phyloP scores from a whole-genome alignment of 108 stramenopile genomes.

The Skeletonema marinoi region DNA sequence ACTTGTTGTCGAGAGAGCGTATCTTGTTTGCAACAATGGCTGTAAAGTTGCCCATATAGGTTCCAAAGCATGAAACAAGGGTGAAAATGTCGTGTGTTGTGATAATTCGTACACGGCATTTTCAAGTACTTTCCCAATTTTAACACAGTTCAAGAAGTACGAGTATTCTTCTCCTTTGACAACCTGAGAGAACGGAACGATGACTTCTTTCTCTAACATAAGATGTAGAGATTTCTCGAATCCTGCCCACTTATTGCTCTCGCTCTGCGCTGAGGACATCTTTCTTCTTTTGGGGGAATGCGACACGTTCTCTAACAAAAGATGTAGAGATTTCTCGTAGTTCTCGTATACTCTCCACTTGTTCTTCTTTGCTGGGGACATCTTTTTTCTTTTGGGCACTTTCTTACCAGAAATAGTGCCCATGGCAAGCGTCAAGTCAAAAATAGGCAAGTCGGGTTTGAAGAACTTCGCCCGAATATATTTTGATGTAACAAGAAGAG shows the following conservation, averaged over 20 bases:
- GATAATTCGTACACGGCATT: slow-evolving; percentile 8
- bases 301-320: background rate
- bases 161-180: slow-evolving; percentile 14
- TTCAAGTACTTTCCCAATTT: slow-evolving; percentile 22
- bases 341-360: background rate
- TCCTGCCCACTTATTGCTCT: slow-evolving; percentile 1
- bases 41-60: slow-evolving; percentile 40
- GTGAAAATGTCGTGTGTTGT: slow-evolving; percentile 20
- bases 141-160: slow-evolving; percentile 22
- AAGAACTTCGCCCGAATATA: background rate
- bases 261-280: background rate
- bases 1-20: background rate
- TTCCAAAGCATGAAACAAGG: slow-evolving; percentile 34
- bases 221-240: slow-evolving; percentile 11
- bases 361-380: background rate
- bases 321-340: too few species aligned
- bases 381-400: too few species aligned
- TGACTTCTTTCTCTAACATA: slow-evolving; percentile 29
- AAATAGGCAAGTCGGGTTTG: too few species aligned
- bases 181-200: slow-evolving; percentile 15
- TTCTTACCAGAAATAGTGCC: background rate
- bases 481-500: slow-evolving; percentile 25
- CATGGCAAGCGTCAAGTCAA: background rate
- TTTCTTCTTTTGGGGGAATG: background rate
- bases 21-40: slow-evolving; percentile 12